Evolutionary conservation across 352 stramenopile genomes (phyloP), one percentile per base, ranked within the genome.

Genomic region (Discostella stelligera): DNA sequence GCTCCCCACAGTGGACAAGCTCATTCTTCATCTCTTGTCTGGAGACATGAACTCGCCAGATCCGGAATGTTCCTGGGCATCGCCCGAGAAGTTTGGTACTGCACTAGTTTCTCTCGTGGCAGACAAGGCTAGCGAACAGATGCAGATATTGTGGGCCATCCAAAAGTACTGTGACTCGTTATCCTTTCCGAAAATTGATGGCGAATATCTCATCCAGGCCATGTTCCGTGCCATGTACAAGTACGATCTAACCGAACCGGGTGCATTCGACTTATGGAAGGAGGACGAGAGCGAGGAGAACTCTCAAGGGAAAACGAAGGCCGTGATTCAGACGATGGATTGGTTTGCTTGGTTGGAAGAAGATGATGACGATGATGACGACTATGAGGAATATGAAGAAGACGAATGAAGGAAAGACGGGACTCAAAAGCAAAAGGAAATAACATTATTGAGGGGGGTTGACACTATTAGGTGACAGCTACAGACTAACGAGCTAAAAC

Each of bases 221-320:
- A 93, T 93, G 84, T 93, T 93, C 71, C 71, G 87, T 46, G 55
- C 77, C 32, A 91, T 91, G 87, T 93, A 93, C 79, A 90, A 91
- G 74, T 89, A 74, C 68, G 87, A 93, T 79, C 61, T 93, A 13
- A 79, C 77, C 0, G 72, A 80, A n/a, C 83, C 85, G 30, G 87
- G 87, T 64, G 83, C 85, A 16, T 93, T 90, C 79, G 60, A 66
- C 30, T 56, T 81, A 50, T 93, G 87, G 87, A 93, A 93, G 53
- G 87, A 93, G 49, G 87, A 93, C 49, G 85, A 93, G 61, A 86
- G 80, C 20, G 65, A 77, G 46, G 80, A 85, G 49, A 74, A 89
- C 44, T 72, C 83, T 61, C 58, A 21, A 18, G 87, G 87, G 9
- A 93, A 93, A 61, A 70, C 82, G n/a, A 90, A 85, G 41, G 81